Evolutionary conservation across 495 filamentous ascomycete species (phyloP).

Genomic region (Aspergillus conjunctus): DNA sequence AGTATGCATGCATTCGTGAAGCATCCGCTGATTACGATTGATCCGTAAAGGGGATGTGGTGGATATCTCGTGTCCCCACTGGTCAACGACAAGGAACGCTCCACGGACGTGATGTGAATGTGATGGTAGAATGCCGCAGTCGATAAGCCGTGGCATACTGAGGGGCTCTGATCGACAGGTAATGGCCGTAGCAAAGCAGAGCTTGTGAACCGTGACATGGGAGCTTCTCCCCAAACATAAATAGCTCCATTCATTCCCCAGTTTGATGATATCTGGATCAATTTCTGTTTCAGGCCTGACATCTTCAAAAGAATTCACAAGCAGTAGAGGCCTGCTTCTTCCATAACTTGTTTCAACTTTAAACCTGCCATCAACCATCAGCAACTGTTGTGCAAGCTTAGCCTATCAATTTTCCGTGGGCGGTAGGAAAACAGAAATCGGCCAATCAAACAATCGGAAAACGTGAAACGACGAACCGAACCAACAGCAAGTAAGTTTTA

Average conservation of each 20-base stretch:
- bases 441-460: constrained; percentile 38
- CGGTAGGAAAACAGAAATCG: constrained; percentile 31
- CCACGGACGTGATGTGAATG: constrained; percentile 35
- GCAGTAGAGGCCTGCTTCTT: constrained; percentile 23
- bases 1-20: constrained; percentile 48
- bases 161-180: constrained; percentile 41
- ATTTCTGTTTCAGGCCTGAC: constrained; percentile 43
- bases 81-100: constrained; percentile 40
- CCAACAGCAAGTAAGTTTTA: constrained; percentile 41
- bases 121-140: constrained; percentile 37
- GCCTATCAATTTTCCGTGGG: constrained; percentile 42
- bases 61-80: constrained; percentile 45
- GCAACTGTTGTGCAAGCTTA: constrained; percentile 32
- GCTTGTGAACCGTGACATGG: constrained; percentile 29
- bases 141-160: constrained; percentile 45
- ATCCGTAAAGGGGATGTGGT: constrained; percentile 38
- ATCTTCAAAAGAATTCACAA: constrained; percentile 35
- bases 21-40: constrained; percentile 39
- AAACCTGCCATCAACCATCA: constrained; percentile 24
- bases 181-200: constrained; percentile 29
- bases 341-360: constrained; percentile 36
- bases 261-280: constrained; percentile 32
- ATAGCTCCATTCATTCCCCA: constrained; percentile 43
- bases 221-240: constrained; percentile 48
- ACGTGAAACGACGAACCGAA: constrained; percentile 42